Base-by-base conservation (phyloP, 768 basidiomycete species). In the Podaxis mareebaensis region DNA sequence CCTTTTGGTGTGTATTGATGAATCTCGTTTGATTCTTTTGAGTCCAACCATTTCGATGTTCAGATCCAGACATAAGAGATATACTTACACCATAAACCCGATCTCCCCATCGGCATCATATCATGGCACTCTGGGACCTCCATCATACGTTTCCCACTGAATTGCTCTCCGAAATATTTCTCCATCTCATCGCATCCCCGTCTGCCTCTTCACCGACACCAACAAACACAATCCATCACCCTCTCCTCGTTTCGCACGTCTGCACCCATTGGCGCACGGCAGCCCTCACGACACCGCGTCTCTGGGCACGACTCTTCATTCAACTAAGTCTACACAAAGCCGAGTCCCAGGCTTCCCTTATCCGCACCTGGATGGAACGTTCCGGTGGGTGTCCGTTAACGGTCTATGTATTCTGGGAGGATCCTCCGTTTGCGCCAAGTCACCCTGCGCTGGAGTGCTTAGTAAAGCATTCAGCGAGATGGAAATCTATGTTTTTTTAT, bases 101-200 rank as follows among this genome's bases (percentile, higher is more conserved):
- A 56, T 40, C 39, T 56, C 20, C 39, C 22, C 39, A 39, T 40
- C 33, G 39, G n/a, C 26, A 58, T 15, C 24, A 46, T 13, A 53
- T 20, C 36, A 63, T 63, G 61, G 54, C 36, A 38, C 54, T 40
- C 53, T 63, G 61, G 54, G 54, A 63, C 39, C 48, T 63, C 28
- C 61, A 51, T 28, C n/a, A 52, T 33, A 53, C 60, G 26, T 59
- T 80, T 49, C 79, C 79, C 28, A 71, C 73, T 56, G 79, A 80
- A 69, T 71, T 79, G 26, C 66, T 80, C 24, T 80, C 79, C 24
- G 76, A 78, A 64, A 78, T 80, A 61, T 80, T 80, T 64, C 70
- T 79, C n/a, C 72, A 76, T 44, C 76, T 76, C 66, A 72, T 74
- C 26, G 74, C 75, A 61, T 53, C 60, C 15, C 40, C 51, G 12